A percentile compares a stretch with the other conserved stretches of the same genome.
phyloP scores from a whole-genome alignment of 805 yeast species.

The Pichia exigua region DNA sequence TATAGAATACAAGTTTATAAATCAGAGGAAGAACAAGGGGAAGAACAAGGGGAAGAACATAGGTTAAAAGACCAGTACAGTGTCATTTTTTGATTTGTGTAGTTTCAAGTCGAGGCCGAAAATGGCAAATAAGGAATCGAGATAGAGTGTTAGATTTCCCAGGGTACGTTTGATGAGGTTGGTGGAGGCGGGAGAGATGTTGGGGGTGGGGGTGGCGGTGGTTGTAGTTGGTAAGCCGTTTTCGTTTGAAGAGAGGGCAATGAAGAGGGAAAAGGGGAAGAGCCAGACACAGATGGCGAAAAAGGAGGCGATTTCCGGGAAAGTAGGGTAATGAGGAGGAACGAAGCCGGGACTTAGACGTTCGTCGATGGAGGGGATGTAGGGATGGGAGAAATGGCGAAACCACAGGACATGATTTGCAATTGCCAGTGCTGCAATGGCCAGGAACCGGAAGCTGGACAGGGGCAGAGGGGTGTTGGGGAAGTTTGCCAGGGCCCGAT shows the following conservation, averaged over 20 bases:
- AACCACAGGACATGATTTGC: slow-evolving; percentile 88
- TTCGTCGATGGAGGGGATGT: slow-evolving; percentile 60
- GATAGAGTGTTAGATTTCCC: neutral
- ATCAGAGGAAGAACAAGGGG: too few species aligned
- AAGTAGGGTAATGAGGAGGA: slow-evolving; percentile 67
- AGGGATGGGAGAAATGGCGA: slow-evolving; percentile 65
- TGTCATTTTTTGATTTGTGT: neutral
- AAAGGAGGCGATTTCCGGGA: slow-evolving; percentile 89
- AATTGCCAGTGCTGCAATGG: slow-evolving; percentile 51
- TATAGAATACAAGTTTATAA: too few species aligned
- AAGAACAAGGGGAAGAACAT: neutral
- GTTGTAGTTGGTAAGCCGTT: slow-evolving; percentile 59
- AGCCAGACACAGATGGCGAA: slow-evolving; percentile 93
- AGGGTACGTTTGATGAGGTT: neutral
- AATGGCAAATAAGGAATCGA: neutral
- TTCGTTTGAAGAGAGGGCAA: slow-evolving; percentile 87
- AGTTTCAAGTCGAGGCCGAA: neutral
- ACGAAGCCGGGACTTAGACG: slow-evolving; percentile 50
- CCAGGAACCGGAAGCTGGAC: slow-evolving; percentile 60
- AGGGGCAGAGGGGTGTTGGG: slow-evolving; percentile 19
- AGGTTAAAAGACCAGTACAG: too few species aligned
- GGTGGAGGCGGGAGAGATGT: neutral
- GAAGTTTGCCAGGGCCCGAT: too few species aligned
- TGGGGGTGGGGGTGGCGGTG: slow-evolving; percentile 8
- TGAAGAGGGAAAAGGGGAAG: slow-evolving; percentile 86